A percentile compares a stretch with the other conserved stretches of the same genome.
These are phyloP conservation scores for Eutypella sp. DNA, from an alignment of 2,329 filamentous ascomycete species.

Conservation along the genomic window DNA sequence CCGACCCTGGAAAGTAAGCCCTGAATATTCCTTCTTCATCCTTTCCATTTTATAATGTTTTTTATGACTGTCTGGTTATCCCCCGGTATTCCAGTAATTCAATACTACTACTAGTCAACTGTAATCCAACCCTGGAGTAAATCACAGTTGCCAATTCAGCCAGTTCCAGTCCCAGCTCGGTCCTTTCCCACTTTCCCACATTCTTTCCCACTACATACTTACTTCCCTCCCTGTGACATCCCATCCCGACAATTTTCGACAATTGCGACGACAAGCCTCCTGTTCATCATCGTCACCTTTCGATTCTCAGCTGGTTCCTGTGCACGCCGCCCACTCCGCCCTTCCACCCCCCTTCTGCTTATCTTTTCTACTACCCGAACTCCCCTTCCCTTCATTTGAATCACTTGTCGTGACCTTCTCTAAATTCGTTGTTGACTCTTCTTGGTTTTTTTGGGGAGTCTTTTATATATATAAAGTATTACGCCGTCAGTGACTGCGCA, in stretches of 20 bases:
- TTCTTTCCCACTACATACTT: neutral
- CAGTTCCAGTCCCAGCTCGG: neutral
- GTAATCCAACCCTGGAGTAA: neutral
- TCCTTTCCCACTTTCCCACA: neutral
- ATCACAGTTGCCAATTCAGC: neutral
- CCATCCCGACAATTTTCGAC: conserved; percentile 6
- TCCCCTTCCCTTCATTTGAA: neutral
- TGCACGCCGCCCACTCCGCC: no score
- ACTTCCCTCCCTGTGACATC: conserved; percentile 1
- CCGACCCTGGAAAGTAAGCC: no score
- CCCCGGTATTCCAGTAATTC: no score
- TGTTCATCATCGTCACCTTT: conserved; percentile 20
- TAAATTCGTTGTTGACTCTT: neutral
- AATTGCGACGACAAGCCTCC: conserved; percentile 20
- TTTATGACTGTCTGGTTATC: no score
- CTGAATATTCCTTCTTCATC: no score
- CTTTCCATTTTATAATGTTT: no score
- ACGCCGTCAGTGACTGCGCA: neutral
- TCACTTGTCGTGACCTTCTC: neutral
- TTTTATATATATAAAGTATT: no score
- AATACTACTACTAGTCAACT: neutral
- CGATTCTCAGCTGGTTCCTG: conserved; percentile 19
- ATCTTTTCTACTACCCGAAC: neutral
- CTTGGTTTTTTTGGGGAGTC: neutral
- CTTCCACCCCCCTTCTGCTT: no score